Conservation (phyloP, 768 basidiomycete genomes). For the Phlegmacium glaucopus region DNA sequence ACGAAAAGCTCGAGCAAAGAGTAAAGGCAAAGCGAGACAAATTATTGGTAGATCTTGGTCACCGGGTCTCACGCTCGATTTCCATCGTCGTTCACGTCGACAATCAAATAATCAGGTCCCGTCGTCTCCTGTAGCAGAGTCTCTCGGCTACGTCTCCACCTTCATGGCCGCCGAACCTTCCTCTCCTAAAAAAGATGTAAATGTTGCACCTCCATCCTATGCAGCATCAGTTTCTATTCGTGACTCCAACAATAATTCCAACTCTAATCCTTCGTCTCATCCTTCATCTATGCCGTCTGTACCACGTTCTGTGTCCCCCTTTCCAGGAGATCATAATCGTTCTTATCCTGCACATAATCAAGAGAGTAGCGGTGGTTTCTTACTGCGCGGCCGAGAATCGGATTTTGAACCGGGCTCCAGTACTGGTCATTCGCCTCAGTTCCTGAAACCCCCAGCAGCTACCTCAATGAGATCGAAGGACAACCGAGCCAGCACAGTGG, state of each 20-base stretch:
- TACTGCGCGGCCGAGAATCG: conserved; percentile 16
- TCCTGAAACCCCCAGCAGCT: conserved; percentile 6
- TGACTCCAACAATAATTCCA: conserved; percentile 6
- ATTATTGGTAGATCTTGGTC: conserved; percentile 34
- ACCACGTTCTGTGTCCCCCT: conserved; percentile 24
- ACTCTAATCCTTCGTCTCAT: conserved; percentile 4
- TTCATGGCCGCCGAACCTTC: conserved; percentile 12
- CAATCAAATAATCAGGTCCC: conserved; percentile 8
- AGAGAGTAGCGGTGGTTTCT: conserved; percentile 16
- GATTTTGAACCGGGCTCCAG: conserved; percentile 5
- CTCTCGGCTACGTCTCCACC: conserved; percentile 8
- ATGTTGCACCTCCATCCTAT: conserved; percentile 28
- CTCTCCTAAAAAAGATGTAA: conserved; percentile 5
- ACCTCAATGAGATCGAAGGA: conserved; percentile 16
- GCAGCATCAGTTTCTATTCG: conserved; percentile 23
- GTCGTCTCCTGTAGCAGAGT: conserved; percentile 10
- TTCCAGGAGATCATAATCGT: conserved; percentile 6
- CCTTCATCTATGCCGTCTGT: conserved; percentile 22
- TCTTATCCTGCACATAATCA: conserved; percentile 11
- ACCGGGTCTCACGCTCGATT: conserved; percentile 30
- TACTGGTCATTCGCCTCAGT: conserved; percentile 4
- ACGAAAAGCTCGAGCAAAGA: conserved; percentile 22
- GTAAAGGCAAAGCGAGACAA: conserved; percentile 36
- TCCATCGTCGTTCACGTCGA: conserved; percentile 26
- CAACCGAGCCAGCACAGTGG: conserved; percentile 18